Base-by-base conservation (phyloP, 805 yeast species). In the Starmerella vaccinii region DNA sequence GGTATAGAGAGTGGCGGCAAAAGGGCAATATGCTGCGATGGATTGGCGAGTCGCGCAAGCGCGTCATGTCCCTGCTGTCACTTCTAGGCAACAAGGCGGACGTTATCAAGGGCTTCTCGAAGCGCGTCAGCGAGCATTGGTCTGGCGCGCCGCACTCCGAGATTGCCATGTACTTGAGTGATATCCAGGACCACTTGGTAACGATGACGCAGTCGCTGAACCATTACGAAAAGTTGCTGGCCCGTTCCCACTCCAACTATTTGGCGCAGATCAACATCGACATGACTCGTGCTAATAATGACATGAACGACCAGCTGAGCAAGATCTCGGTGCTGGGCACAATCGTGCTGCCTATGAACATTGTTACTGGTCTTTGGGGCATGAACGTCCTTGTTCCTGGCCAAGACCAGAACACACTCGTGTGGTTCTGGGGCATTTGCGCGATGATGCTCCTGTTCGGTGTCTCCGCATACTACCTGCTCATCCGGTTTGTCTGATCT, bases 381-480 rank as follows among this genome's bases (percentile, higher is more conserved):
- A 92, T 92, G 98, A 92, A 92, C 69, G 95, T 92, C 57, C 61
- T 86, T 10, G 98, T 92, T 32, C 98, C 98, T 0, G 98, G 98
- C 0, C 97, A 90, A 64, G 46, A 44, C 32, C 76, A 73, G 24
- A 67, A 74, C n/a, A 74, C 78, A 6, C 65, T 84, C 55, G 59
- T 64, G 2, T 84, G 92, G 92, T 84, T 84, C 63, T 77, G 75
- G 58, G 57, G 66, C 9, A 68, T 69, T 42, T 49, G 59, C 9
- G 48, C 51, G 8, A 46, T 57, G 43, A 58, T 68, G 57, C 27
- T 58, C 12, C 38, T 63, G 13, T 66, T 68, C 50, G 70, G 65
- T 4, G 47, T 63, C 22, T 46, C 63, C 7, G 60, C 58, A 9
- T 57, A 52, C 43, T 58, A 52, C 49, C 38, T 57, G 24, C 46